Base-by-base conservation (phyloP, 352 stramenopile species). In the Phytophthora hibernalis region DNA sequence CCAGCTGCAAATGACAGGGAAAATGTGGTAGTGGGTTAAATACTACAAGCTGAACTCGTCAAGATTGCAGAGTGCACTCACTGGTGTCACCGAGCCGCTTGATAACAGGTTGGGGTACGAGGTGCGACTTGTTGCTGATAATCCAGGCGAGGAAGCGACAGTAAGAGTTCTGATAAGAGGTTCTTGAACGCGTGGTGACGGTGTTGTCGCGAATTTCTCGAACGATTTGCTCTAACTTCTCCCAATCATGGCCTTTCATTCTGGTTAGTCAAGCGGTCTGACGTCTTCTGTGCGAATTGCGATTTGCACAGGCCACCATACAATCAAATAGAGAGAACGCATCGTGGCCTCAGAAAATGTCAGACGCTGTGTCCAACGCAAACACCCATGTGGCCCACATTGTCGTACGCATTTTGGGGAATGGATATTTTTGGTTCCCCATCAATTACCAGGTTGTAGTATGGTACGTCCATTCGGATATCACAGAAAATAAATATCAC, bases 91-190 rank as follows among this genome's bases (percentile, higher is more conserved):
- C 37, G 16, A 43, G 15, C 3, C 5, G 15, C 11, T n/a, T n/a
- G 10, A 43, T 2, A 43, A 43, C 37, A n/a, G 37, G 37, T n/a
- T 43, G 20, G 37, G 37, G 15, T 18, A 43, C 12, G 13, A 43
- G 37, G 13, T 43, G 15, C 37, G 11, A 18, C 37, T 43, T 43
- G 15, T 43, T 43, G 37, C 37, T 24, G 28, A 53, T 22, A 8
- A 52, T n/a, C 28, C 42, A 53, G n/a, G 40, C 15, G 18, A 53
- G 24, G 28, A 61, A 61, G 18, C 54, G 28, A 35, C 54, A 52
- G 26, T 61, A 61, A 12, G 54, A 61, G 28, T 61, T 53, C 54
- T 61, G 40, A 30, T 53, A 53, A 26, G 28, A 47, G 42, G 42
- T 10, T 12, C 54, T 33, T 53, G 54, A 61, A 26, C 26, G 54